Evolutionary conservation across 1,284 basidiomycete species (phyloP).

Genomic region (Cryptococcus wingfieldii): DNA sequence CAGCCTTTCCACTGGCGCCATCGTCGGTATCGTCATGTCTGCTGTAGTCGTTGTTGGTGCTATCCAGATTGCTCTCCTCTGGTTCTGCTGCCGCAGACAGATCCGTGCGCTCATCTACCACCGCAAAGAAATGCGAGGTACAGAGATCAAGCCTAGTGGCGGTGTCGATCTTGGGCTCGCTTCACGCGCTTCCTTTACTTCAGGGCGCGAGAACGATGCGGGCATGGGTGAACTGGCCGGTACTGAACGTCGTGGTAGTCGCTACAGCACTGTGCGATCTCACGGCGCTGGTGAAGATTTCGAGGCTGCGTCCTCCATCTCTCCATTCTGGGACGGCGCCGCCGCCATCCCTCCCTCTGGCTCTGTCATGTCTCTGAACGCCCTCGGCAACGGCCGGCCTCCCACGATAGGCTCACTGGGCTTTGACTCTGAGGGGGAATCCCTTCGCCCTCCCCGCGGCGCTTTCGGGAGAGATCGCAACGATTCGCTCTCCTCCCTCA

Average conservation of each 20-base stretch:
- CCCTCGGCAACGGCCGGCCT: not conserved
- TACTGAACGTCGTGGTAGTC: not conserved
- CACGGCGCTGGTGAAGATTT: conserved; percentile 3
- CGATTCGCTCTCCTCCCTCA: conserved; percentile 8
- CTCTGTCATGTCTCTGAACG: not conserved
- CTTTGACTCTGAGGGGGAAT: conserved; percentile 48
- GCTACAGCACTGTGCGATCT: not conserved
- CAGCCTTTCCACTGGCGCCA: conserved; percentile 32
- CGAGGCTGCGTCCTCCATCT: conserved; percentile 23
- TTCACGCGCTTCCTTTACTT: conserved; percentile 4
- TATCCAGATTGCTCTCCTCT: conserved; percentile 31
- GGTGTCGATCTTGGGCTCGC: conserved; percentile 30
- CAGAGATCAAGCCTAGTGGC: conserved; percentile 23
- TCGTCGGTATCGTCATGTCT: conserved; percentile 40
- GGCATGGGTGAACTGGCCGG: not conserved
- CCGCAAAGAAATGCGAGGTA: conserved; percentile 24
- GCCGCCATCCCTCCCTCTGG: not conserved
- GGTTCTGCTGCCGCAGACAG: conserved; percentile 41
- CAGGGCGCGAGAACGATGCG: not conserved
- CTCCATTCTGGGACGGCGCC: conserved; percentile 32
- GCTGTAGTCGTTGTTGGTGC: conserved; percentile 29
- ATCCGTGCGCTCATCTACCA: conserved; percentile 27
- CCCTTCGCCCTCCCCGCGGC: conserved; percentile 15
- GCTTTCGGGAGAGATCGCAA: conserved; percentile 1
- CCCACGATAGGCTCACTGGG: conserved; percentile 6